phyloP scores from a whole-genome alignment of 1,284 basidiomycete genomes.

The Boletus smithii region DNA sequence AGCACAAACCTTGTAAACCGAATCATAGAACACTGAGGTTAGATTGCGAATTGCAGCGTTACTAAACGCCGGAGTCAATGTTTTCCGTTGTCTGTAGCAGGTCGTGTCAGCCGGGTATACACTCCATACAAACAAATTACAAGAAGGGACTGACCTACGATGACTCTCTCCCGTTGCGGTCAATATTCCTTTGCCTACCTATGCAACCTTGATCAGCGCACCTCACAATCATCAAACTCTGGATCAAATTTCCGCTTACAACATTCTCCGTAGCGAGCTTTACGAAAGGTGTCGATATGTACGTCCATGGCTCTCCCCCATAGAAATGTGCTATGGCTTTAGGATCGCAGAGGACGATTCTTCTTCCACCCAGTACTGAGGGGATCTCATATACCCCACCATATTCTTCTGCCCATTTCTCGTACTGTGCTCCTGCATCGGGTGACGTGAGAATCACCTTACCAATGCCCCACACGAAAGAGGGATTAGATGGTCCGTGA shows the following conservation, averaged over 20 bases:
- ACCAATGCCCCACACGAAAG: too few relatives aligned
- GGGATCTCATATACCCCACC: conserved; percentile 47
- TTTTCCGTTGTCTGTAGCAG: conserved; percentile 42
- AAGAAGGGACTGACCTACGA: conserved; percentile 15
- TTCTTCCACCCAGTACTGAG: conserved; percentile 37
- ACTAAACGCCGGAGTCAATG: conserved; percentile 47
- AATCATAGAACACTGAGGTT: conserved; percentile 45
- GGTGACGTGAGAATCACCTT: too few relatives aligned
- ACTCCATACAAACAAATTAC: too few relatives aligned
- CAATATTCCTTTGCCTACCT: conserved; percentile 24
- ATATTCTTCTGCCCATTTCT: conserved; percentile 44
- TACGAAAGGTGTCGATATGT: conserved; percentile 4
- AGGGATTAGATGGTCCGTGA: too few relatives aligned
- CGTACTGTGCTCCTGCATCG: too few relatives aligned
- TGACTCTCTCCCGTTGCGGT: conserved; percentile 24
- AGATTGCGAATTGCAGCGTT: conserved; percentile 43
- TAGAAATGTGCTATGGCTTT: conserved; percentile 54
- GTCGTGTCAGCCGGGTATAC: too few relatives aligned
- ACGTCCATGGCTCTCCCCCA: conserved; percentile 43
- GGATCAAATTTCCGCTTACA: conserved; percentile 18
- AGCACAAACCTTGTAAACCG: conserved; percentile 30
- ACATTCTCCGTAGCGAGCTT: conserved; percentile 5
- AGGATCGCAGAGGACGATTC: conserved; percentile 50
- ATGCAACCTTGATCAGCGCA: neutral
- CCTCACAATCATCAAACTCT: too few relatives aligned